These are phyloP conservation scores for Microstroma glucosiphilum DNA, from an alignment of 1,284 basidiomycete genomes.

Conservation along the genomic window DNA sequence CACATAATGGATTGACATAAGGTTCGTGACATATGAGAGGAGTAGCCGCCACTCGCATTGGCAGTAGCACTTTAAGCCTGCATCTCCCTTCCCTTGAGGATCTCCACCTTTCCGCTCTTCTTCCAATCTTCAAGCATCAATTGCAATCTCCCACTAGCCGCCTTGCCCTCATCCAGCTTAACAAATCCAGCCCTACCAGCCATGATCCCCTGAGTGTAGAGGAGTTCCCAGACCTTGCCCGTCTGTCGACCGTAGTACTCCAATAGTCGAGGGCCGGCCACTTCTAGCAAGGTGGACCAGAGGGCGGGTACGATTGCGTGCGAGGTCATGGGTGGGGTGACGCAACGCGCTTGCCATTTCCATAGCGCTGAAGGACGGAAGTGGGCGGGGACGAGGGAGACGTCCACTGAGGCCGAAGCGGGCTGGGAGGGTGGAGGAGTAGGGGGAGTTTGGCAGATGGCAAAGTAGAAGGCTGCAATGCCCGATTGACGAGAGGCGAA, in stretches of 20 bases:
- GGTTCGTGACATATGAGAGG: too few relatives aligned
- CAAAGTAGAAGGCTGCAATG: conserved; percentile 80
- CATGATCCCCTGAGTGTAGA: conserved; percentile 33
- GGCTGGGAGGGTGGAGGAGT: conserved; percentile 6
- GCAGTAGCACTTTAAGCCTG: conserved; percentile 12
- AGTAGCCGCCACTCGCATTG: too few relatives aligned
- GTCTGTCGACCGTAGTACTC: conserved; percentile 36
- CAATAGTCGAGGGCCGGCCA: conserved; percentile 28
- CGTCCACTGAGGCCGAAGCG: not conserved
- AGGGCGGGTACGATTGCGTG: conserved; percentile 38
- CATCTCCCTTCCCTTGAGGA: conserved; percentile 14
- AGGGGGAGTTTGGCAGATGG: conserved; percentile 54
- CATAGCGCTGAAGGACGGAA: conserved; percentile 38
- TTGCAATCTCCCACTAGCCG: conserved; percentile 38
- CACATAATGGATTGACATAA: too few relatives aligned
- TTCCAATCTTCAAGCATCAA: conserved; percentile 50
- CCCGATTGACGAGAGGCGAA: conserved; percentile 72
- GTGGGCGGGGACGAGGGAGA: conserved; percentile 19
- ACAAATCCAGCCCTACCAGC: conserved; percentile 26
- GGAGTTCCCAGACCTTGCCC: conserved; percentile 31
- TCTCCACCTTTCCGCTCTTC: conserved; percentile 18
- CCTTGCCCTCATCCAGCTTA: conserved; percentile 26
- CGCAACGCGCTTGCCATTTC: conserved; percentile 39
- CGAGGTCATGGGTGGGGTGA: conserved; percentile 31
- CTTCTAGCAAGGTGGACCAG: conserved; percentile 42